A percentile compares a stretch with the other conserved stretches of the same genome.
These are phyloP conservation scores for Caulochytrium protostelioides DNA, from an alignment of 371 early-diverging fungal species.

Conservation along the genomic window DNA sequence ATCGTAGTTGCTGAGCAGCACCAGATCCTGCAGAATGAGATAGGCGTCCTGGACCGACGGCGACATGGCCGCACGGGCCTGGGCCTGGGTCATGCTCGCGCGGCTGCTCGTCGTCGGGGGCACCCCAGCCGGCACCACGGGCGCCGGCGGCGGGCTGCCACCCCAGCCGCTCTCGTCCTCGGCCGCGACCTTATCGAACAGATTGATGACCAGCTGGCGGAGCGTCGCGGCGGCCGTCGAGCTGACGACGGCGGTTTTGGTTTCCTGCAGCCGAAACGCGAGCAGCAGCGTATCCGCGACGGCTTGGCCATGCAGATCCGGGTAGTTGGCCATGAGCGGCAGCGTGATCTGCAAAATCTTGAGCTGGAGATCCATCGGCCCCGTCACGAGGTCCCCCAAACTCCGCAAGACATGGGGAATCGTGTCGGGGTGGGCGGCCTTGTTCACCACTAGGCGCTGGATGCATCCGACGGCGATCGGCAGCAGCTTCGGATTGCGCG, in stretches of 20 bases:
- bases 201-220: constrained; percentile 68
- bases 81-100: not conserved
- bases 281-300: constrained; percentile 65
- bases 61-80: too few relatives aligned
- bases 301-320: constrained; percentile 49
- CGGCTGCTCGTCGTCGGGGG: too few relatives aligned
- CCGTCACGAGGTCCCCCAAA: constrained; percentile 46
- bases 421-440: constrained; percentile 3
- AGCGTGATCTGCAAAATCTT: constrained; percentile 78
- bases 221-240: constrained; percentile 89
- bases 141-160: too few relatives aligned
- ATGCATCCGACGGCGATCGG: constrained; percentile 69
- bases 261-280: constrained; percentile 71
- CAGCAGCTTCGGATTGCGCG: constrained; percentile 61
- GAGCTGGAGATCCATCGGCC: constrained; percentile 63
- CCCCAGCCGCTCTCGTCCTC: constrained; percentile 38
- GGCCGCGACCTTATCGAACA: constrained; percentile 72
- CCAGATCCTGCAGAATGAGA: constrained; percentile 29
- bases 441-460: constrained; percentile 35
- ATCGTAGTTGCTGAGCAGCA: constrained; percentile 41
- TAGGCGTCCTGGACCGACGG: constrained; percentile 56
- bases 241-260: constrained; percentile 62
- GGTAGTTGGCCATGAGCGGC: constrained; percentile 67
- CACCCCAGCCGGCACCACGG: too few relatives aligned
- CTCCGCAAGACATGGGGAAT: constrained; percentile 43